A percentile compares a stretch with the other conserved stretches of the same genome.
These are phyloP conservation scores for Hypoxylon rickii DNA, from an alignment of 495 filamentous ascomycete genomes.

Conservation along the genomic window DNA sequence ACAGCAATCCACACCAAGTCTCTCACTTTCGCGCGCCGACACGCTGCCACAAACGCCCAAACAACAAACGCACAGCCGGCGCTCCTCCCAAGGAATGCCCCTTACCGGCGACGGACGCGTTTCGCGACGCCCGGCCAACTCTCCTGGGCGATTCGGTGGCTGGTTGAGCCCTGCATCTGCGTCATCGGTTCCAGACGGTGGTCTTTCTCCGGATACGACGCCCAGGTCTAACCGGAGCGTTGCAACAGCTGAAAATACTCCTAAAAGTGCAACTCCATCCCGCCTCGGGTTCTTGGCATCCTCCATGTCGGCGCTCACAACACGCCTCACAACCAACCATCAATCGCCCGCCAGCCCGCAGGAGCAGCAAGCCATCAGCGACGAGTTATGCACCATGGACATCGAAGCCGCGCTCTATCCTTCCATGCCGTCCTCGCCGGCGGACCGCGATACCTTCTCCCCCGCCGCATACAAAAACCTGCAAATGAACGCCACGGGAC, in stretches of 20 bases:
- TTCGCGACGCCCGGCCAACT: slow-evolving; percentile 30
- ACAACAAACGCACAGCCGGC: slow-evolving; percentile 35
- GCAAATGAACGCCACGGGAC: slow-evolving; percentile 66
- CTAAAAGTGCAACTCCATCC: slow-evolving; percentile 46
- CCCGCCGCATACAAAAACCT: slow-evolving; percentile 73
- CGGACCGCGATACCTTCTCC: slow-evolving; percentile 56
- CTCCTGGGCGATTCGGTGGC: slow-evolving; percentile 36
- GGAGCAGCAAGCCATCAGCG: slow-evolving; percentile 37
- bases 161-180: slow-evolving; percentile 40
- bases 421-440: slow-evolving; percentile 38
- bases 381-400: slow-evolving; percentile 69
- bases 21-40: slow-evolving; percentile 40
- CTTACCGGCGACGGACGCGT: slow-evolving; percentile 47
- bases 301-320: slow-evolving; percentile 48
- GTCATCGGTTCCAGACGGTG: slow-evolving; percentile 22
- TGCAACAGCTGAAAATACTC: slow-evolving; percentile 28
- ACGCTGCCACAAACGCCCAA: slow-evolving; percentile 41
- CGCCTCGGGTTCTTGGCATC: slow-evolving; percentile 45
- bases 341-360: slow-evolving; percentile 17
- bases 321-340: slow-evolving; percentile 43
- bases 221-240: slow-evolving; percentile 37
- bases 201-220: slow-evolving; percentile 32
- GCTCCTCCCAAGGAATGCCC: slow-evolving; percentile 46
- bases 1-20: slow-evolving; percentile 48
- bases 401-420: slow-evolving; percentile 68